These are phyloP conservation scores for Salix udensis DNA, from an alignment of 345 rosid species.

Conservation along the genomic window DNA sequence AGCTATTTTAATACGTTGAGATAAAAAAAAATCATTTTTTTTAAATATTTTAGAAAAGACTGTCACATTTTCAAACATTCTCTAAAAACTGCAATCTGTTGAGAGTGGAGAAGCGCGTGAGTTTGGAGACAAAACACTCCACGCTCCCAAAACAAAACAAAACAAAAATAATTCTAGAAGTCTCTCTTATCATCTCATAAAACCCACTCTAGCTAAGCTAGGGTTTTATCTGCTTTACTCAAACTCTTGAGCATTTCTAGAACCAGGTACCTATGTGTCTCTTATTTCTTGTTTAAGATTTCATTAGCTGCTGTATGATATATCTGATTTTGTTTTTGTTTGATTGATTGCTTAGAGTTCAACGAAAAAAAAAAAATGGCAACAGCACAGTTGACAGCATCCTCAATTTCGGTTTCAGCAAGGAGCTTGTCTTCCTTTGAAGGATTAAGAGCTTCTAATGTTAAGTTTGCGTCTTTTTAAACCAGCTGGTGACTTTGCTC, in stretches of 20 bases:
- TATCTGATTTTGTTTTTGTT: background rate
- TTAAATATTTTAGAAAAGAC: no score
- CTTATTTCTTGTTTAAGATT: background rate
- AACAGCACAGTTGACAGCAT: slow-evolving; percentile 54
- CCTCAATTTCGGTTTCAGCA: slow-evolving; percentile 45
- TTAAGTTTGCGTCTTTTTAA: slow-evolving; percentile 48
- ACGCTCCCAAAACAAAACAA: background rate
- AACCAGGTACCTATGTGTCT: background rate
- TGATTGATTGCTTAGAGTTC: background rate
- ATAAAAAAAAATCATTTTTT: no score
- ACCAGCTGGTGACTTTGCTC: slow-evolving; percentile 31
- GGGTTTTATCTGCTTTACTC: slow-evolving; percentile 10
- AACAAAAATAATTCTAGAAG: background rate
- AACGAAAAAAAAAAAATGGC: slow-evolving; percentile 45
- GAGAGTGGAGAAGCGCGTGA: no score
- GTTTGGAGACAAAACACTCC: no score
- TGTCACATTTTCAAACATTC: no score
- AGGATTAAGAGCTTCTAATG: slow-evolving; percentile 57
- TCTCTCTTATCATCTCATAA: slow-evolving; percentile 11
- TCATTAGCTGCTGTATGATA: background rate
- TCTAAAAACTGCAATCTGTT: no score
- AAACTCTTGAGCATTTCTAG: background rate
- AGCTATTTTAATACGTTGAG: no score
- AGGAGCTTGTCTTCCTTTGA: slow-evolving; percentile 55
- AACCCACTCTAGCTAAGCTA: background rate